Evolutionary conservation across 805 yeast genomes (phyloP).

Genomic region (Hanseniaspora lindneri): DNA sequence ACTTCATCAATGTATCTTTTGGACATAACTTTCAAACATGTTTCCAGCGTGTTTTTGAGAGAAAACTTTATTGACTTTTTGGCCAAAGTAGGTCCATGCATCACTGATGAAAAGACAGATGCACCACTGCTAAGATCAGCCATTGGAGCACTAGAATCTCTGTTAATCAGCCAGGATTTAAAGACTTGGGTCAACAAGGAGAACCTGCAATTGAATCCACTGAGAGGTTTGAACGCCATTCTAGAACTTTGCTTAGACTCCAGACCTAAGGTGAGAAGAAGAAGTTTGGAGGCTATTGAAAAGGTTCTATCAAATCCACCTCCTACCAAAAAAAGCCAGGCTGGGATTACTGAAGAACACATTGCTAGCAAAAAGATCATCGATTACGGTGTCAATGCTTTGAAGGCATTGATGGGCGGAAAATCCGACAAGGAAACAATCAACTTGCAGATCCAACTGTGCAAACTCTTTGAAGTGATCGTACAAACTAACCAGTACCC

Average conservation of each 20-base stretch:
- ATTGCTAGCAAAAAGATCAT: constrained; percentile 63
- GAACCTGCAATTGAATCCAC: constrained; percentile 47
- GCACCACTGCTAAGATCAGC: constrained; percentile 76
- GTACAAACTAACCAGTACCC: constrained; percentile 81
- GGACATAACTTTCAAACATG: constrained; percentile 64
- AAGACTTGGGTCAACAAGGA: constrained; percentile 58
- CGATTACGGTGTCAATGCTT: constrained; percentile 48
- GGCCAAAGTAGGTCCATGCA: constrained; percentile 66
- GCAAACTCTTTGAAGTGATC: constrained; percentile 64
- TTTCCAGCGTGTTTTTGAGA: constrained; percentile 56
- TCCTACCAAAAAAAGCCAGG: constrained; percentile 50
- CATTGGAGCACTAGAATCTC: constrained; percentile 71
- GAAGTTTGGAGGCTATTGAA: constrained; percentile 82
- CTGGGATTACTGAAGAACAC: constrained; percentile 37
- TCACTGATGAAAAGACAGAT: constrained; percentile 55
- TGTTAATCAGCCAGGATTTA: constrained; percentile 68
- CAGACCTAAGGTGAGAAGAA: constrained; percentile 88
- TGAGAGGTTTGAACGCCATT: constrained; percentile 67
- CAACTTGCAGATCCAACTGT: constrained; percentile 54
- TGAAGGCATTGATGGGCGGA: constrained; percentile 37
- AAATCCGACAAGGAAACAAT: constrained; percentile 36
- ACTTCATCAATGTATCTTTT: constrained; percentile 68
- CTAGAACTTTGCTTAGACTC: constrained; percentile 71
- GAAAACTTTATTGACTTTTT: constrained; percentile 68
- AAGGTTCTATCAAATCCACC: constrained; percentile 55